Evolutionary conservation across 148 eudicot species (phyloP).

Genomic region (Tetragonia tetragonoides): DNA sequence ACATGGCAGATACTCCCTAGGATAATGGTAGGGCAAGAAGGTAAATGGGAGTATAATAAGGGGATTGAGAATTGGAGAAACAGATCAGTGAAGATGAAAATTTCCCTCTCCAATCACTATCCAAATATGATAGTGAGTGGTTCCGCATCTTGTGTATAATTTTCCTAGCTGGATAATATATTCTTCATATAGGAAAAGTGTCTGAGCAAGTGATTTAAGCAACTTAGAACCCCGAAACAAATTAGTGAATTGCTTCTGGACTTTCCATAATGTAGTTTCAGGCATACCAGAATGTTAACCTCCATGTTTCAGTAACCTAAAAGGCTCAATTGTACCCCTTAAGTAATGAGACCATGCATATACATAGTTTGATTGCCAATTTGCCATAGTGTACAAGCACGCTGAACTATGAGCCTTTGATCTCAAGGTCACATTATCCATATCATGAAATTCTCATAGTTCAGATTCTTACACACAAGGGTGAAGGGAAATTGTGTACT

Average conservation of each 20-base stretch:
- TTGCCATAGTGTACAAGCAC: not conserved
- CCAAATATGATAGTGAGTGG: too few species aligned
- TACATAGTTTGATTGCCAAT: not conserved
- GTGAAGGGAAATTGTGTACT: not conserved
- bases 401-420: too few species aligned
- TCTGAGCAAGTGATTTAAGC: too few species aligned
- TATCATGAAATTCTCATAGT: not conserved
- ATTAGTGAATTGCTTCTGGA: too few species aligned
- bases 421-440: not conserved
- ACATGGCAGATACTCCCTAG: not conserved
- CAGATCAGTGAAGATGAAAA: not conserved
- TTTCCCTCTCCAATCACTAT: not conserved
- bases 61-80: not conserved
- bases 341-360: not conserved
- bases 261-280: too few species aligned
- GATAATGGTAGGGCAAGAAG: not conserved
- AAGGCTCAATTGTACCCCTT: not conserved
- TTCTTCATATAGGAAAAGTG: not conserved
- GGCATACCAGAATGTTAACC: not conserved
- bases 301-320: not conserved
- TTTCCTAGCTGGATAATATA: not conserved
- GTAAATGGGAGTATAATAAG: too few species aligned
- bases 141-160: too few species aligned
- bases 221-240: too few species aligned
- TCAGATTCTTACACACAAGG: not conserved